Evolutionary conservation across 176 grass and related monocot genomes (phyloP), one percentile per base, ranked within the genome.

Genomic region (Cymbopogon citratus): DNA sequence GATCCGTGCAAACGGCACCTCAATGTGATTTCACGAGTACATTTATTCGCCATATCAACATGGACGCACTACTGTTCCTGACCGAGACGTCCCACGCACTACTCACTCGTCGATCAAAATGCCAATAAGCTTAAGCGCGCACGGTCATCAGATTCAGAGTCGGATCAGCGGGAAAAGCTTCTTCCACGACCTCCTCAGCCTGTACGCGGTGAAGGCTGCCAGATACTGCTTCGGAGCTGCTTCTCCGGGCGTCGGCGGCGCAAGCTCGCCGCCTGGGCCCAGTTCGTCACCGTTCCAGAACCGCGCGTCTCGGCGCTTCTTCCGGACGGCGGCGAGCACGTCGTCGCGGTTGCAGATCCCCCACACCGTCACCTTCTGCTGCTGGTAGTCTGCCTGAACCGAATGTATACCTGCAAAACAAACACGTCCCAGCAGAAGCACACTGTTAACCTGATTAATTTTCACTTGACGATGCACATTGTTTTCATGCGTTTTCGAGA

Each of bases 351-450:
- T 91, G 90, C 92, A 94, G 15, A 98, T 98, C 45, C 95, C 95
- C 95, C 92, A 98, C 12, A 91, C 92, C 12, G 92, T 98, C 71
- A 98, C 95, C 86, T 98, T 98, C 75, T 94, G 92, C 51, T 87
- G 73, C 0, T 92, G 78, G 78, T 95, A 98, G 56, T 98, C 90
- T 29, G 85, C 90, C 48, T 94, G 86, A 34, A 94, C 76, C 2
- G 95, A 98, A 38, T 94, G 95, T 63, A 98, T 94, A 27, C 92
- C 95, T 98, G 88, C 79, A 79, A 35, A 6, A 57, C 52, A 56
- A n/a, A 57, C 52, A 56, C 7, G 54, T 57, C 54, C 19, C 21
- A 57, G 52, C 7, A 51, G 16, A 52, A 23, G 21, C 54, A 56
- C 48, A 52, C 18, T 7, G 51, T 56, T 9, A 56, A 7, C 51